Base-by-base conservation (phyloP, 306 rosid species). In the Dalbergia cultrata region DNA sequence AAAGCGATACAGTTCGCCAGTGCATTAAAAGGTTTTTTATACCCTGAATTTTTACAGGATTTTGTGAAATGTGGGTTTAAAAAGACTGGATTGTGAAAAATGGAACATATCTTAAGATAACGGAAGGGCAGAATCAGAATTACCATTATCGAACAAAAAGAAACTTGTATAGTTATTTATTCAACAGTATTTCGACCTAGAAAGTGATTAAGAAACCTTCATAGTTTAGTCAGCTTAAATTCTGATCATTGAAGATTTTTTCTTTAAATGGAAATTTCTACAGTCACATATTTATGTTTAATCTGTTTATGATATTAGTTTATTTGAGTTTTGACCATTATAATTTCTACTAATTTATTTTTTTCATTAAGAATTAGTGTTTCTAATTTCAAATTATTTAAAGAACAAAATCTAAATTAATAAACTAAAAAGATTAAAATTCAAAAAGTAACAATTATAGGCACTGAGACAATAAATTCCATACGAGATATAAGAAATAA, bases 91-190 rank as follows among this genome's bases (percentile, higher is more conserved):
- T 53, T 69, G 8, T 44, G 39, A 45, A 74, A 49, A 16, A 1
- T 4, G 5, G 26, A 5, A 53, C n/a, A n/a, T 34, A 75, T 19
- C 35, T 22, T 16, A 13, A n/a, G 33, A 67, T 45, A 72, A 66
- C 2, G 31, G 31, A 26, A 26, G 31, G 31, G 31, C 31, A 19
- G 14, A 73, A 39, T 63, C 34, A 69, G 69, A 76, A 70, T 67
- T 44, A 59, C 34, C 21, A n/a, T 9, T 22, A 71, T 63, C 67
- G 54, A 31, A 61, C 65, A 50, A 45, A 43, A 35, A 60, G 16
- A 79, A 74, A 47, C 56, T 58, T 47, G n/a, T n/a, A n/a, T n/a
- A n/a, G n/a, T n/a, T n/a, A 8, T 37, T 26, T 26, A 26, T 26
- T 26, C 3, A 3, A 26, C 1, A 26, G 31, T 26, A 26, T 26